phyloP scores from a whole-genome alignment of 805 yeast genomes.

The Wickerhamomyces hampshirensis region DNA sequence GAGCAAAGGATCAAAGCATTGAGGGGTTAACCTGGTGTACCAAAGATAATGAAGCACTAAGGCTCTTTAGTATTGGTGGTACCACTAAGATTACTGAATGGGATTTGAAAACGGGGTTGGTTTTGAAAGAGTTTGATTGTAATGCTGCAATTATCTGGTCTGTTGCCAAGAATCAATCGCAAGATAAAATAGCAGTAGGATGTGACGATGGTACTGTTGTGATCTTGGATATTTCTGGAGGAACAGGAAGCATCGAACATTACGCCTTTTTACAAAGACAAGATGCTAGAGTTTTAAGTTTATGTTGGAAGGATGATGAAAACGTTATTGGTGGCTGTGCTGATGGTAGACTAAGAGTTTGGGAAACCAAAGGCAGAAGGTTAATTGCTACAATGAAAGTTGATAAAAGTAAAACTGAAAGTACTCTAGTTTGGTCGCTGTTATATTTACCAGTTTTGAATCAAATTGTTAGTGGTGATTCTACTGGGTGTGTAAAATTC shows the following conservation, averaged over 20 bases:
- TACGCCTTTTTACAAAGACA: slow-evolving; percentile 75
- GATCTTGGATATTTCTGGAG: slow-evolving; percentile 78
- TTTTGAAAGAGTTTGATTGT: slow-evolving; percentile 75
- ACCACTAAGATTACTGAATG: slow-evolving; percentile 89
- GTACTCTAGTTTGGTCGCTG: slow-evolving; percentile 90
- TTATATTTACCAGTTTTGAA: slow-evolving; percentile 53
- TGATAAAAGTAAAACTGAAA: slow-evolving; percentile 79
- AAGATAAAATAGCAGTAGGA: slow-evolving; percentile 73
- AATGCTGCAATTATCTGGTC: slow-evolving; percentile 96
- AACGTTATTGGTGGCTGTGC: slow-evolving; percentile 89
- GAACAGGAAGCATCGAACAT: slow-evolving; percentile 77
- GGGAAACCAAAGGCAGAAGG: slow-evolving; percentile 52
- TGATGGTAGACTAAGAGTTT: slow-evolving; percentile 84
- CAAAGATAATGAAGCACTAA: slow-evolving; percentile 43
- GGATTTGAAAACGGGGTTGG: slow-evolving; percentile 72
- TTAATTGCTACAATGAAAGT: slow-evolving; percentile 84
- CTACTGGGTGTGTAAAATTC: slow-evolving; percentile 88
- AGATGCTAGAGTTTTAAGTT: slow-evolving; percentile 70
- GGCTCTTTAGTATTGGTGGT: slow-evolving; percentile 92
- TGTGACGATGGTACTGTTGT: slow-evolving; percentile 95
- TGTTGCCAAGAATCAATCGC: slow-evolving; percentile 56
- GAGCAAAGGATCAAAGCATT: slow-evolving; percentile 78
- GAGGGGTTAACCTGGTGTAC: slow-evolving; percentile 86
- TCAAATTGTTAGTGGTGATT: slow-evolving; percentile 92
- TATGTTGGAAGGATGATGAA: slow-evolving; percentile 69